Percentiles rank a stretch among this genome's conserved stretches.
Conservation (phyloP, 768 basidiomycete species). For the Wakefieldia striispora region DNA sequence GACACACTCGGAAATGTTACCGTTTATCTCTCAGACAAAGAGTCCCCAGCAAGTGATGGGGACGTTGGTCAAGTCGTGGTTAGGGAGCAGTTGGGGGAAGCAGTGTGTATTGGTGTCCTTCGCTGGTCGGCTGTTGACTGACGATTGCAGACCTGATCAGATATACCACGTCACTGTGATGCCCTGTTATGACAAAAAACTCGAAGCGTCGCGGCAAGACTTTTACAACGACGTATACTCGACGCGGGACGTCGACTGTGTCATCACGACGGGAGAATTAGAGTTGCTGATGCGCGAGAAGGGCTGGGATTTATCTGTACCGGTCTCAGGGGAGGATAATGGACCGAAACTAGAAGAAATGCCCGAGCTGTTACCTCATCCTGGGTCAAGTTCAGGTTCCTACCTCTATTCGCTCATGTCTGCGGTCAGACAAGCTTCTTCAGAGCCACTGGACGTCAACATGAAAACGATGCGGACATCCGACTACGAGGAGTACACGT, state of each 20-base stretch:
- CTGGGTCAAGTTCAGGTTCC: conserved; percentile 88
- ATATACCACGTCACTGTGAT: conserved; percentile 97
- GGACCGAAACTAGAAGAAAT: conserved; percentile 30
- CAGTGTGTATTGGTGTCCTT: conserved; percentile 47
- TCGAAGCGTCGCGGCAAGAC: conserved; percentile 93
- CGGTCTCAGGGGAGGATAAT: conserved; percentile 52
- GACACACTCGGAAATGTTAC: conserved; percentile 90
- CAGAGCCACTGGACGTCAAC: conserved; percentile 46
- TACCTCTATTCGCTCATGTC: conserved; percentile 82
- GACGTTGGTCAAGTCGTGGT: conserved; percentile 86
- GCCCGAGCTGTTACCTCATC: conserved; percentile 75
- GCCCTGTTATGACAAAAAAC: conserved; percentile 99
- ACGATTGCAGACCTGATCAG: conserved; percentile 62
- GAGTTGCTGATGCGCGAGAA: conserved; percentile 81
- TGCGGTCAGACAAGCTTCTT: conserved; percentile 43
- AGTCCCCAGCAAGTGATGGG: conserved; percentile 97
- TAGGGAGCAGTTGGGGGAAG: conserved; percentile 64
- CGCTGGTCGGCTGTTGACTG: not conserved
- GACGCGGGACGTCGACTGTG: conserved; percentile 94
- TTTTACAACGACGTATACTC: conserved; percentile 82
- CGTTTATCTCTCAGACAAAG: conserved; percentile 84
- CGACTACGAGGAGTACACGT: conserved; percentile 75
- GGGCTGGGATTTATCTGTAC: conserved; percentile 67
- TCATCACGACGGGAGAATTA: conserved; percentile 94
- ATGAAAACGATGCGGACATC: conserved; percentile 63